Evolutionary conservation across 2,329 filamentous ascomycete genomes (phyloP), one percentile per base, ranked within the genome.

Genomic region (Diplocarpon mali): DNA sequence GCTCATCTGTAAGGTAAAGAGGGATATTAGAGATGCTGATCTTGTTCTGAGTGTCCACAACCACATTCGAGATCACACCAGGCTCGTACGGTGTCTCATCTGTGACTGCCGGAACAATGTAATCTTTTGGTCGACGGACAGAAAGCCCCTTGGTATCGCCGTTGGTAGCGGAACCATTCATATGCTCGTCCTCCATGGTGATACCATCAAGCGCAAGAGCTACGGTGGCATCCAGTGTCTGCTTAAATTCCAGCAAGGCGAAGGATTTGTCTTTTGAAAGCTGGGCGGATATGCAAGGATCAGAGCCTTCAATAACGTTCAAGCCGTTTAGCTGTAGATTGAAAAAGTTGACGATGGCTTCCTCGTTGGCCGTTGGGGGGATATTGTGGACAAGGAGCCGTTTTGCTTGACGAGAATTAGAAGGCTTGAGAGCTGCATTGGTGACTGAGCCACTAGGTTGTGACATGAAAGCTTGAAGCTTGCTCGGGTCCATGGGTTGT

Each of bases 281-380:
- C 57, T 95, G 85, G 31, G 83, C 86, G 7, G 83, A 80, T 42
- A 86, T 72, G 61, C 92, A 96, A 30, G 90, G 89, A 57, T 96
- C 89, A 38, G 76, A 75, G 52, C 78, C 80, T 53, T 87, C 80
- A 42, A 94, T 78, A 30, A 95, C 83, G 58, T 98, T 99, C 38
- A 98, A 70, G n/a, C 89, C 88, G 58, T 98, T 96, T 41, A 99
- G 75, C 63, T 96, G 89, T 17, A 95, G 72, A 60, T 98, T 98
- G 73, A 98, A 95, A 68, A 95, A 98, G 16, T 79, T 74, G 48
- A 83, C 68, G 34, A 98, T 63, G 50, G 68, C 69, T 42, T 95
- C 89, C 48, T 94, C 86, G 12, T 77, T 85, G n/a, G 75, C 74
- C 17, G 70, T 74, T 1, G 74, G 59, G 2, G 90, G 84, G 12